phyloP scores from a whole-genome alignment of 1,139 yeast genomes.

The Saccharomyces pastorianus region DNA sequence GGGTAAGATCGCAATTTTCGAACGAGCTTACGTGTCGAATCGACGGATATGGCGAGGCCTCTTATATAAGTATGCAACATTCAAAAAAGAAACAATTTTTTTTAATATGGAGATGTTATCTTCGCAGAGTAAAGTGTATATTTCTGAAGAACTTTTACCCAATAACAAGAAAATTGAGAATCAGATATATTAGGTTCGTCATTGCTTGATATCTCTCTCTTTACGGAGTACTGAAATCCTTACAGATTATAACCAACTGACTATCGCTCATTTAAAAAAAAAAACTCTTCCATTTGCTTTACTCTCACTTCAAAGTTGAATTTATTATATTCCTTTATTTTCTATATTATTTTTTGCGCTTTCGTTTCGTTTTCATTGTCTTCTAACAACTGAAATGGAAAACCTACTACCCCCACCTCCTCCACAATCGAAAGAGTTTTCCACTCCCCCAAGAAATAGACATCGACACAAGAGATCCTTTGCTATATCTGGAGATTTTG shows the following conservation, averaged over 20 bases:
- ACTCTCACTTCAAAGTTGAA: no score
- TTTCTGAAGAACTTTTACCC: background rate
- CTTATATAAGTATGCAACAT: background rate
- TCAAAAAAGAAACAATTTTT: background rate
- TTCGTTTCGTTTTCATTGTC: background rate
- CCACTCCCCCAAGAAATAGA: constrained; percentile 33
- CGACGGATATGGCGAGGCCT: background rate
- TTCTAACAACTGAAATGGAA: background rate
- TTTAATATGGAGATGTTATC: background rate
- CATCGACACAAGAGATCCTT: constrained; percentile 66
- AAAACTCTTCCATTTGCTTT: background rate
- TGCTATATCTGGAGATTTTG: constrained; percentile 69
- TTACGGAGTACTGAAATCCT: background rate
- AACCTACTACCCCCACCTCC: background rate
- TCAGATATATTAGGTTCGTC: background rate
- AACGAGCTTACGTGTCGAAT: constrained; percentile 1
- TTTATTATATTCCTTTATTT: background rate
- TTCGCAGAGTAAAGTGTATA: background rate
- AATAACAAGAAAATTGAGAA: background rate
- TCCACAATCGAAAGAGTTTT: background rate
- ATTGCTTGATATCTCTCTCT: background rate
- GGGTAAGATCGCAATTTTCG: background rate
- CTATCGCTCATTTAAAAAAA: background rate
- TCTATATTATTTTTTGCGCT: background rate
- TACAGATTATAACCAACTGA: background rate